Base-by-base conservation (phyloP, 257 asterid species). In the Voacanga thouarsii region DNA sequence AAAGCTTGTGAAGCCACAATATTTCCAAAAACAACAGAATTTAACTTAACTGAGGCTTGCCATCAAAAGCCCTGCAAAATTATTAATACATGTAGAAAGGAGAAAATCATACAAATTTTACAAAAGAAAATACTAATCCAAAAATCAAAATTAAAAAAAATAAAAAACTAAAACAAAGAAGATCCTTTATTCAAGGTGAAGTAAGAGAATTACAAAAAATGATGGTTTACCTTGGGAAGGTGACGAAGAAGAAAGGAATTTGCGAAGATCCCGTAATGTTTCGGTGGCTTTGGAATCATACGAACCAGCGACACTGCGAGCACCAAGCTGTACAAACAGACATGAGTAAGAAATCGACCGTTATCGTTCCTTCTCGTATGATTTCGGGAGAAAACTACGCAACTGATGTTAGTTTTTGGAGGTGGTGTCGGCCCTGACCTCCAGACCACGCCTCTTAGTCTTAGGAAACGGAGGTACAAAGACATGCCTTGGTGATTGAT, bases 11-110 rank as follows among this genome's bases (percentile, higher is more conserved):
- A 72, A 21, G 79, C 77, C 30, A 85, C 80, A 78, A 74, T 63
- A 72, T 77, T 82, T 80, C 81, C 83, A 74, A 72, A 83, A 81
- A 80, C 30, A 76, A 79, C 80, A 56, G 75, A 83, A 43, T 72
- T 71, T 18, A 77, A 78, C 44, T 33, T 18, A 76, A 47, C 33
- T 6, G 50, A 37, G 50, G 21, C 19, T 19, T n/a, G 53, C 59
- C 30, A 18, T 21, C 71, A 59, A 28, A 72, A 9, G 61, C 55
- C 30, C 77, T 79, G 78, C 64, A 64, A 14, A 70, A 59, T 60
- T 50, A n/a, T 33, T 33, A 39, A 71, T 3, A 45, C 18, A 5
- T n/a, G 18, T 16, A 26, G 71, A 43, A 28, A 18, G 33, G 18
- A 12, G 19, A 60, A 26, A 24, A 18, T 15, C 23, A 39, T 41